A percentile compares a stretch with the other conserved stretches of the same genome.
Evolutionary conservation across 176 grass and related monocot species (phyloP).

Genomic region (Saccharum officinarum): DNA sequence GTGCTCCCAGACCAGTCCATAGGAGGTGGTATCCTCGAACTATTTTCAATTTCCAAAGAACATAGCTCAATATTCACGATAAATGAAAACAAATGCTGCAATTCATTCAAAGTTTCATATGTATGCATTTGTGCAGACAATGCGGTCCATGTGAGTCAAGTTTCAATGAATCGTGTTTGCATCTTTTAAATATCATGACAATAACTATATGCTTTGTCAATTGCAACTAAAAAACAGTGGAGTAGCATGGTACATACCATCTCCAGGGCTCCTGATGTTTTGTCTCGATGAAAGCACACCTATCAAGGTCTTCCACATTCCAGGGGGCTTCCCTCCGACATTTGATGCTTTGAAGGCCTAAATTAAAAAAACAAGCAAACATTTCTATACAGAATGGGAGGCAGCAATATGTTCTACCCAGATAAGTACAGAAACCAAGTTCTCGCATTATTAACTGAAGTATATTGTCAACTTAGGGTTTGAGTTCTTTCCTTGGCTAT

Average conservation of each 20-base stretch:
- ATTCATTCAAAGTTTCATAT: background rate
- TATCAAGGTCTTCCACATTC: conserved; percentile 82
- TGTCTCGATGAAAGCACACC: conserved; percentile 54
- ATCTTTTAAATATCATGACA: background rate
- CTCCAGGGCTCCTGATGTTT: conserved; percentile 48
- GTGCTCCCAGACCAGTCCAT: conserved; percentile 94
- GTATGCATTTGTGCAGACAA: background rate
- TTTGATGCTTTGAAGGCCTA: conserved; percentile 78
- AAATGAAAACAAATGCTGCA: background rate
- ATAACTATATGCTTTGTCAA: conserved; percentile 12
- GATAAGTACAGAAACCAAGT: background rate
- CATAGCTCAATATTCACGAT: conserved; percentile 4
- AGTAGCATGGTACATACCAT: conserved; percentile 51
- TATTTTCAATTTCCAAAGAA: conserved; percentile 33
- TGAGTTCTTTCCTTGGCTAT: background rate
- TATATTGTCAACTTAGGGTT: background rate
- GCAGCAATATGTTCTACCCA: background rate
- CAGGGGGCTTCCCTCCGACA: conserved; percentile 64
- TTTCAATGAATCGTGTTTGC: background rate
- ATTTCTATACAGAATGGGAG: background rate
- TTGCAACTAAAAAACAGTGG: conserved; percentile 12
- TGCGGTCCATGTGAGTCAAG: background rate
- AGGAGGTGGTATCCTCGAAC: conserved; percentile 69
- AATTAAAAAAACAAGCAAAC: conserved; percentile 6
- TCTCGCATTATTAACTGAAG: background rate